Percentiles rank a stretch among this genome's conserved stretches.
Evolutionary conservation across 305 asterid species (phyloP).

Genomic region (Striga hermonthica): DNA sequence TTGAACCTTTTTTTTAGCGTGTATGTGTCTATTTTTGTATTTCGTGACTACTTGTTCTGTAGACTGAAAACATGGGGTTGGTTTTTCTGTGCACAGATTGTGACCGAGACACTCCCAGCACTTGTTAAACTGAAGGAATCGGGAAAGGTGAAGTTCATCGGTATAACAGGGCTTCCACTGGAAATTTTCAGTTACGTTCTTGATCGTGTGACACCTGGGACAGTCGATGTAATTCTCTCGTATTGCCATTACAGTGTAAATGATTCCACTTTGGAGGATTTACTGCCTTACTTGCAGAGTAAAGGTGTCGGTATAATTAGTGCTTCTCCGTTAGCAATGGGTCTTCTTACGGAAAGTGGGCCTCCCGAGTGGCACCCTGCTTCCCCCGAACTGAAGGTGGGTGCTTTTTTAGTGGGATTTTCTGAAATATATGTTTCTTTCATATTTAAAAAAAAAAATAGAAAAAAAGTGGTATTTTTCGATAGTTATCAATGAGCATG

Average conservation of each 20-base stretch:
- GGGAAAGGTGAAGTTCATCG: conserved; percentile 82
- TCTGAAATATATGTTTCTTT: not conserved
- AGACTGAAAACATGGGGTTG: conserved; percentile 22
- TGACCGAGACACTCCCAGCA: conserved; percentile 89
- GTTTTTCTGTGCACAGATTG: conserved; percentile 56
- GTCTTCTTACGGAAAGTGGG: conserved; percentile 87
- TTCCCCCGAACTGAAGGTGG: conserved; percentile 77
- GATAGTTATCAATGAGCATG: no score
- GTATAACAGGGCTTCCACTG: conserved; percentile 91
- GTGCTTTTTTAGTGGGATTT: conserved; percentile 15
- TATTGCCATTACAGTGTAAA: conserved; percentile 85
- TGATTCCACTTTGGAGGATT: conserved; percentile 66
- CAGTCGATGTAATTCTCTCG: conserved; percentile 79
- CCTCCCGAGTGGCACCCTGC: conserved; percentile 99
- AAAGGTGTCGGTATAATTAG: conserved; percentile 88
- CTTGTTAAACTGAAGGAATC: conserved; percentile 69
- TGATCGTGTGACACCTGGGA: conserved; percentile 75
- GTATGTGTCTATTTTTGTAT: no score
- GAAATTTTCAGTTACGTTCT: conserved; percentile 68
- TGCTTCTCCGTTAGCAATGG: conserved; percentile 96
- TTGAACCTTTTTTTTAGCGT: no score
- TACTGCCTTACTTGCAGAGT: conserved; percentile 84
- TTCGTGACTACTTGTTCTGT: no score
- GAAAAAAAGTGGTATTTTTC: no score
- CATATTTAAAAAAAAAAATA: no score